Conservation (phyloP, 2,329 filamentous ascomycete species). For the Microascus cirrosus region DNA sequence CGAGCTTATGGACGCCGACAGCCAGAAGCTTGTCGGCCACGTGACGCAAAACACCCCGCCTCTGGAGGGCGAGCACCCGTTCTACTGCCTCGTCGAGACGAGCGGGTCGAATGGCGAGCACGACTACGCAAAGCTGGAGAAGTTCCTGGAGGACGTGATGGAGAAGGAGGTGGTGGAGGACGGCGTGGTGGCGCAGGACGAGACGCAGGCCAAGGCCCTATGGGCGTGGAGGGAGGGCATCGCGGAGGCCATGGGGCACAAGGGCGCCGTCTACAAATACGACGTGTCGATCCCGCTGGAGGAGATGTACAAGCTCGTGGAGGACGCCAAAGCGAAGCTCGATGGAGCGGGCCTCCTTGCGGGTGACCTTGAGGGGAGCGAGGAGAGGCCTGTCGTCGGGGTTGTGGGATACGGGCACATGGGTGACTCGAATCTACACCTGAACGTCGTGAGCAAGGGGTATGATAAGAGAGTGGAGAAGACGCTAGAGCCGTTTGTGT, state of each 20-base stretch:
- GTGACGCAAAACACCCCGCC: constrained; percentile 71
- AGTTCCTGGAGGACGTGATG: constrained; percentile 89
- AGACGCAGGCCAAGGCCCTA: constrained; percentile 74
- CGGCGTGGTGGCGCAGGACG: constrained; percentile 85
- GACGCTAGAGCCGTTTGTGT: constrained; percentile 85
- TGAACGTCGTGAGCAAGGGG: constrained; percentile 74
- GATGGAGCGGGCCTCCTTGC: constrained; percentile 65
- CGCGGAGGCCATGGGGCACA: constrained; percentile 77
- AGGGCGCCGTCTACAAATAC: constrained; percentile 96
- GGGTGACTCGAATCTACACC: constrained; percentile 91
- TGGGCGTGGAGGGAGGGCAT: constrained; percentile 95
- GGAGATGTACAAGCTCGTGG: constrained; percentile 81
- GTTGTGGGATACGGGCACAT: constrained; percentile 98
- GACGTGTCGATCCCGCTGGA: constrained; percentile 87
- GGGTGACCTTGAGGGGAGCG: constrained; percentile 30
- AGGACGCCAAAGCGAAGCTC: constrained; percentile 68
- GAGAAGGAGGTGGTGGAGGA: constrained; percentile 75
- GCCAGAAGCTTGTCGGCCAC: constrained; percentile 63
- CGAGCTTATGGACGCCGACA: constrained; percentile 86
- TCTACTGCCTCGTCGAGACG: constrained; percentile 95
- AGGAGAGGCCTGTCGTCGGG: constrained; percentile 57
- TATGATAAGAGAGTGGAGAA: constrained; percentile 85
- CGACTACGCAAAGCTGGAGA: constrained; percentile 81
- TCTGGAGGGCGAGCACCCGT: constrained; percentile 73
- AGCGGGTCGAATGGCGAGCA: constrained; percentile 91